Evolutionary conservation across 805 yeast genomes (phyloP), one percentile per base, ranked within the genome.

Genomic region (Tetrapisispora namnaoensis): DNA sequence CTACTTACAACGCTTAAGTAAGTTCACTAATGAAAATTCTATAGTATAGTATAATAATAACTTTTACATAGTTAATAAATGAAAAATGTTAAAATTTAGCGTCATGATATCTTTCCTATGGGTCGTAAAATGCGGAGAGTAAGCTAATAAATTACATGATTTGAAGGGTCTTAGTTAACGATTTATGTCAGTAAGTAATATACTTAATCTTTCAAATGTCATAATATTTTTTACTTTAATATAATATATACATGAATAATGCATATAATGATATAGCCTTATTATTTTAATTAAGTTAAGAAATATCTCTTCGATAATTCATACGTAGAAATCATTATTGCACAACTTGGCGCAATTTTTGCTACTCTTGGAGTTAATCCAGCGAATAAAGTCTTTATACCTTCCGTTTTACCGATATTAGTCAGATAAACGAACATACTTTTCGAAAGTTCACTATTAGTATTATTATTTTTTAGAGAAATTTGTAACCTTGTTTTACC

Each of bases 301-400:
- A 45, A 45, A 10, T n/a, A 20, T 34, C 40, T 45, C 35, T 93
- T 93, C 27, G 95, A 85, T 41, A 90, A 71, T 64, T 93, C 99
- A 63, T 93, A 93, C 37, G 93, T 83, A 13, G 97, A 87, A 42
- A 93, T 89, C 99, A 93, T 93, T 37, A 93, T 91, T 1, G 99
- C 99, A 74, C 99, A 93, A 16, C 96, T 82, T 11, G 99, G 98
- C 0, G 97, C 96, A 27, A 93, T 85, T 62, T 93, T 93, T 64
- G 91, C 68, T 8, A 91, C 77, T 54, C 99, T 75, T 0, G 98
- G 98, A 1, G 78, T 71, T 37, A 89, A 68, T 0, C 99, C 99
- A 36, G 86, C 86, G 61, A 84, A 93, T n/a, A 93, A 69, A 0
- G 97, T 91, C 4, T 72, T 62, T n/a, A 78, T 43, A 0, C 99